A percentile compares a stretch with the other conserved stretches of the same genome.
Evolutionary conservation across 2,329 filamentous ascomycete genomes (phyloP).

Genomic region (Paramyrothecium roridum): DNA sequence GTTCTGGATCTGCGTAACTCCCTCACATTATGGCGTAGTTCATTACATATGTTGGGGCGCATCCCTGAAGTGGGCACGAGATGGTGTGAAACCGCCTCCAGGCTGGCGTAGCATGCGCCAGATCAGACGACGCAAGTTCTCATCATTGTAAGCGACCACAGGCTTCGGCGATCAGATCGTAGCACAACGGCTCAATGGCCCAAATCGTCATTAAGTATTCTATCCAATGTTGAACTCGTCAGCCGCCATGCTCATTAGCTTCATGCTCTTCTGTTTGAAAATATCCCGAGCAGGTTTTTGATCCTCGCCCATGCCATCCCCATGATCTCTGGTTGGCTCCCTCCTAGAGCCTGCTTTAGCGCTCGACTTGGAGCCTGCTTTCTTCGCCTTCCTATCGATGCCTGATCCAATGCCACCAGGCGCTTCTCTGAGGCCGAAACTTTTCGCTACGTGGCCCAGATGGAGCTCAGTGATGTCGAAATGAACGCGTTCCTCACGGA

Average conservation of each 20-base stretch:
- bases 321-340: constrained; percentile 22
- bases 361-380: constrained; percentile 25
- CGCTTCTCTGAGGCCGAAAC: constrained; percentile 84
- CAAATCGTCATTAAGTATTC: neutral
- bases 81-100: too few relatives aligned
- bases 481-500: constrained; percentile 76
- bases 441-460: constrained; percentile 89
- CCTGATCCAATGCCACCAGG: constrained; percentile 75
- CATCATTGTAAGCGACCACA: too few relatives aligned
- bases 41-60: too few relatives aligned
- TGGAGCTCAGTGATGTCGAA: constrained; percentile 93
- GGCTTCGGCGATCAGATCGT: too few relatives aligned
- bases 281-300: constrained; percentile 35
- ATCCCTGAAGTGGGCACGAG: too few relatives aligned
- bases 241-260: constrained; percentile 61
- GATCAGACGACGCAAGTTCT: too few relatives aligned
- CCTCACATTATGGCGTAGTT: too few relatives aligned
- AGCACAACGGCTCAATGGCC: too few relatives aligned
- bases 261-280: constrained; percentile 60
- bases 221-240: constrained; percentile 69
- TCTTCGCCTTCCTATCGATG: constrained; percentile 44
- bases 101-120: too few relatives aligned
- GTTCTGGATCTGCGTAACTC: too few relatives aligned
- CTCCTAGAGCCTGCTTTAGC: constrained; percentile 8
- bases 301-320: constrained; percentile 32